Evolutionary conservation across 2,329 filamentous ascomycete species (phyloP).

Genomic region (Furcasterigmium sp.): DNA sequence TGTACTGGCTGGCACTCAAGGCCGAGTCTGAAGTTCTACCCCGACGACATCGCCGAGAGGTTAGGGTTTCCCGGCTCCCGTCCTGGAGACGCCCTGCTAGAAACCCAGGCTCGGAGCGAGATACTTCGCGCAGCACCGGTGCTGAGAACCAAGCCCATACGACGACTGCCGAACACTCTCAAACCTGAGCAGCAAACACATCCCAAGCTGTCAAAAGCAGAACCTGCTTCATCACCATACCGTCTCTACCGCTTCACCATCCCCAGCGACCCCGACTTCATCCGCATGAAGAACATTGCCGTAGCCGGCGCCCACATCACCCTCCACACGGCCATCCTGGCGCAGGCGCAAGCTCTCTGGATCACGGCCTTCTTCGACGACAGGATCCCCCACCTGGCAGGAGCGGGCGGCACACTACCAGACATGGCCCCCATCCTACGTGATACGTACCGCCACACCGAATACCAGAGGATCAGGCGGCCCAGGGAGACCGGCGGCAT

Average conservation of each 20-base stretch:
- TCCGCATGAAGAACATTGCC: constrained; percentile 4
- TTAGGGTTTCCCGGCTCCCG: constrained; percentile 3
- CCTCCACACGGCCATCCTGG: constrained; percentile 15
- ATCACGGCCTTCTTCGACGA: constrained; percentile 25
- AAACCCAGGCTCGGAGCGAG: neutral
- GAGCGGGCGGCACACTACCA: neutral
- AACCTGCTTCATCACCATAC: constrained; percentile 2
- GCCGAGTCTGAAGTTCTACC: constrained; percentile 7
- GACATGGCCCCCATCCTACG: too few relatives aligned
- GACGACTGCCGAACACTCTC: too few relatives aligned
- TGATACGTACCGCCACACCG: constrained; percentile 1
- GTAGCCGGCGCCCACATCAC: constrained; percentile 9
- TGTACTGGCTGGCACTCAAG: constrained; percentile 9
- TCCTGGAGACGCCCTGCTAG: neutral
- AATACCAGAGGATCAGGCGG: constrained; percentile 5
- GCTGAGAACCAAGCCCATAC: too few relatives aligned
- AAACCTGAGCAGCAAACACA: too few relatives aligned
- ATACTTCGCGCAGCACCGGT: too few relatives aligned
- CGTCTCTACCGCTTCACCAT: constrained; percentile 7
- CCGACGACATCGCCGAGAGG: neutral
- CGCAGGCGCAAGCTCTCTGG: constrained; percentile 42
- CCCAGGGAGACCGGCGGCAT: constrained; percentile 5
- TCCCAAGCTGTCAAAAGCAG: neutral
- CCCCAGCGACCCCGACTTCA: constrained; percentile 4
- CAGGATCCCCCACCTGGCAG: constrained; percentile 26